Evolutionary conservation across 1,284 basidiomycete genomes (phyloP), one percentile per base, ranked within the genome.

Genomic region (Vanrija pseudolonga): DNA sequence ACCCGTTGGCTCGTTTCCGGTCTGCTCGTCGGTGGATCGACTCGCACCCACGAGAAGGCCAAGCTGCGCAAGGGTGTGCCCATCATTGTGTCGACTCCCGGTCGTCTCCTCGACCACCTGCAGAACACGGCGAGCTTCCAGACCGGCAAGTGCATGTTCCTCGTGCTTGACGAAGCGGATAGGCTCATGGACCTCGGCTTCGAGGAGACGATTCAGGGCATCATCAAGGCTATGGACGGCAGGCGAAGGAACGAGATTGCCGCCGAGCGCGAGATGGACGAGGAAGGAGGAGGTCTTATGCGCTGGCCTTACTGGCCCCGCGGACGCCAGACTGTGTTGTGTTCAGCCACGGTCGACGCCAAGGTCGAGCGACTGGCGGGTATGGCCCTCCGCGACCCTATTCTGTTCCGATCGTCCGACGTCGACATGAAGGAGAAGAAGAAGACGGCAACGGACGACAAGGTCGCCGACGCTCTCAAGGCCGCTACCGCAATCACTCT

Each of bases 151-250:
- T 91, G 90, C 67, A 84, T 90, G 51, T 98, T 95, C 91, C 81
- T 99, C 17, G 86, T 99, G 1, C 83, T 98, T 26, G 96, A 99
- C 70, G 96, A 99, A 78, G 95, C 96, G 3, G 96, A 99, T 77
- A 80, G 94, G 12, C 73, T 89, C 40, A 86, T 88, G 82, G 87
- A 89, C 65, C 79, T 85, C 40, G 83, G 84, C 0, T 83, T 85
- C 56, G 83, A 84, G 62, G 82, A 84, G 65, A 81, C 80, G 0
- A 80, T 85, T 53, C 83, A 83, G 46, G 93, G 90, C 0, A 97
- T 98, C 64, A 78, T 98, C 51, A 84, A 87, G 66, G 86, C 88
- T 14, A 74, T 97, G 15, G 90, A 95, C 54, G 90, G 90, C 0
- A 81, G 90, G 57, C 76, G 83, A 58, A 85, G 83, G 66, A 81